Percentiles rank a stretch among this genome's conserved stretches.
phyloP scores from a whole-genome alignment of 331 rosid genomes.

The Malus hybrid region DNA sequence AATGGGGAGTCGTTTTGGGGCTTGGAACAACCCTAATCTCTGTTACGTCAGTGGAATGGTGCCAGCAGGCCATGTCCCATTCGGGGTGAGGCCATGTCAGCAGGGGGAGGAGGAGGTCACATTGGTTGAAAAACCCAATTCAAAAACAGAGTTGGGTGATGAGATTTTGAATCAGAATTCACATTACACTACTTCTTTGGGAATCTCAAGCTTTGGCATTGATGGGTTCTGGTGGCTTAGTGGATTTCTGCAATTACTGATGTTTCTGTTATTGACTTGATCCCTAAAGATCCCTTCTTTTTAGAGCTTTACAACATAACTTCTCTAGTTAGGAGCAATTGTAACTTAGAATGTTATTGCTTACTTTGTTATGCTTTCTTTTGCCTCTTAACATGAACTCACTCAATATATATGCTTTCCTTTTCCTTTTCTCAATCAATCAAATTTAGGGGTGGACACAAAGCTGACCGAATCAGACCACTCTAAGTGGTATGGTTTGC shows the following conservation, averaged over 20 bases:
- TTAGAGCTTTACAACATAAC: conserved; percentile 17
- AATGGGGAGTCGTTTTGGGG: conserved; percentile 87
- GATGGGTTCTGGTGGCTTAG: conserved; percentile 40
- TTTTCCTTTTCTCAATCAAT: not conserved
- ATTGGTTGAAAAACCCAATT: conserved; percentile 23
- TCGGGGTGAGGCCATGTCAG: conserved; percentile 74
- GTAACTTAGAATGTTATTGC: conserved; percentile 16
- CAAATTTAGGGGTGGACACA: too few species aligned
- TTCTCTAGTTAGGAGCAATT: conserved; percentile 2
- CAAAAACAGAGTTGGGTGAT: conserved; percentile 20
- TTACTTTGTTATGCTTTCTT: not conserved
- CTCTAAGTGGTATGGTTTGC: too few species aligned
- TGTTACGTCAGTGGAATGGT: conserved; percentile 44
- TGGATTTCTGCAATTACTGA: conserved; percentile 20
- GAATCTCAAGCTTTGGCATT: conserved; percentile 22
- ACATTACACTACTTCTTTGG: conserved; percentile 32
- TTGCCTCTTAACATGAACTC: conserved; percentile 9
- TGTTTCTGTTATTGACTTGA: conserved; percentile 16
- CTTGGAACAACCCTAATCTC: conserved; percentile 73
- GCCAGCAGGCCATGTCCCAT: conserved; percentile 40
- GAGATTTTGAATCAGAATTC: conserved; percentile 25
- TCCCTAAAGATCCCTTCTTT: conserved; percentile 10
- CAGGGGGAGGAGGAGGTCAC: conserved; percentile 21
- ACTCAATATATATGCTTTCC: not conserved
- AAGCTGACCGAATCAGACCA: too few species aligned